Evolutionary conservation across 2,329 filamentous ascomycete species (phyloP), one percentile per base, ranked within the genome.

Genomic region (Hysterium pulicare): DNA sequence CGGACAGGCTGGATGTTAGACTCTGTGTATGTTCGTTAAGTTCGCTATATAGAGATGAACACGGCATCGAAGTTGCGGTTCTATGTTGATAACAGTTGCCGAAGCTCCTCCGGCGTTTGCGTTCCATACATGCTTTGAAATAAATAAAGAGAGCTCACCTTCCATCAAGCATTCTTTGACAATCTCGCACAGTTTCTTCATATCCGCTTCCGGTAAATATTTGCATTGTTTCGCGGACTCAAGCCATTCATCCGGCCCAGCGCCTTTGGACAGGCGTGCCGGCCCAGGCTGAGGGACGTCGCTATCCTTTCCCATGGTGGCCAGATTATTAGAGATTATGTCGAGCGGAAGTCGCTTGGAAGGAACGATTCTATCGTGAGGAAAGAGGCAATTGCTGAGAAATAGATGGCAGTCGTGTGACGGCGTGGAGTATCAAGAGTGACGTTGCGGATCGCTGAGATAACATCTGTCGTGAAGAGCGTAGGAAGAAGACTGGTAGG

Each of bases 101-200:
- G n/a, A n/a, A n/a, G n/a, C n/a, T n/a, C n/a, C n/a, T n/a, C n/a
- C n/a, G n/a, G n/a, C n/a, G n/a, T n/a, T n/a, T n/a, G n/a, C n/a
- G n/a, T n/a, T n/a, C n/a, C n/a, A n/a, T n/a, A n/a, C n/a, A n/a
- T n/a, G n/a, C n/a, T n/a, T n/a, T n/a, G n/a, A n/a, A n/a, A n/a
- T n/a, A n/a, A n/a, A n/a, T n/a, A n/a, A n/a, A n/a, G 21, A 33
- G 11, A 22, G 44, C 72, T 55, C 66, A 93, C 89, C 89, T 77
- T 98, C 93, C 93, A 98, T 98, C 59, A 98, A 78, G 53, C 89
- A 94, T 71, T 97, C 93, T 75, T 98, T 98, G 47, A 97, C 93
- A 65, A 95, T 95, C 74, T 98, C 93, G 68, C 93, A 98, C 37
- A 98, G 79, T 69, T 95, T 87, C 77, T 98, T 98, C 93, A 98